Evolutionary conservation across 2,329 filamentous ascomycete species (phyloP), one percentile per base, ranked within the genome.

Genomic region (Calonectria hongkongensis): DNA sequence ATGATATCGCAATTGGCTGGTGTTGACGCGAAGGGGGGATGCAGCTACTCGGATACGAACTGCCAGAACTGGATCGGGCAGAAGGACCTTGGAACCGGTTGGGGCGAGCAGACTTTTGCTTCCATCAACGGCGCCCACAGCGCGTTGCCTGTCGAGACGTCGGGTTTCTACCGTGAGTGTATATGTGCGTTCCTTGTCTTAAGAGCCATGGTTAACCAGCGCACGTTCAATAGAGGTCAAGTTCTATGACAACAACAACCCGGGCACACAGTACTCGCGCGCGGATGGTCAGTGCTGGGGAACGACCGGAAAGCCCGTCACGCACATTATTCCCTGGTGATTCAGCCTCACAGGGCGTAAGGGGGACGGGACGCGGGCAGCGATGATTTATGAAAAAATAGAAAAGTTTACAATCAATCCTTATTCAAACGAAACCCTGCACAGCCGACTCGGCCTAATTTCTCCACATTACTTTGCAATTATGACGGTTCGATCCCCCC

Each of bases 1-100:
- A 36, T 36, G 33, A 36, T 36, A 36, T 36, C 33, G 33, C 33
- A 36, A 36, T 36, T 5, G 2, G 43, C 7, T 18, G 16, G 8
- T 15, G 18, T 45, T 64, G 10, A 69, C 66, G 33, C 43, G 21
- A 60, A 60, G 6, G 28, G 56, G 6, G 25, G 47, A 56, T 30
- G 41, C 43, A 69, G 56, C 47, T 69, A 69, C 36, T 69, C 66
- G 36, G 66, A 69, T 43, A 69, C 66, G 45, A 69, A 69, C 66
- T 69, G 66, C 27, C 33, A 69, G 66, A 69, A 69, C 58, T 69
- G 66, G 66, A 69, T 69, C 47, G 47, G 66, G 36, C 66, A 69
- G 56, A 69, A 63, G 45, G 21, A 69, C 39, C 27, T 69, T 47
- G 66, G 66, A 4, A 15, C 45, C 15, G 36, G 36, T 27, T 69